These are phyloP conservation scores for Kwoniella dendrophila DNA, from an alignment of 768 basidiomycete species.

Conservation along the genomic window DNA sequence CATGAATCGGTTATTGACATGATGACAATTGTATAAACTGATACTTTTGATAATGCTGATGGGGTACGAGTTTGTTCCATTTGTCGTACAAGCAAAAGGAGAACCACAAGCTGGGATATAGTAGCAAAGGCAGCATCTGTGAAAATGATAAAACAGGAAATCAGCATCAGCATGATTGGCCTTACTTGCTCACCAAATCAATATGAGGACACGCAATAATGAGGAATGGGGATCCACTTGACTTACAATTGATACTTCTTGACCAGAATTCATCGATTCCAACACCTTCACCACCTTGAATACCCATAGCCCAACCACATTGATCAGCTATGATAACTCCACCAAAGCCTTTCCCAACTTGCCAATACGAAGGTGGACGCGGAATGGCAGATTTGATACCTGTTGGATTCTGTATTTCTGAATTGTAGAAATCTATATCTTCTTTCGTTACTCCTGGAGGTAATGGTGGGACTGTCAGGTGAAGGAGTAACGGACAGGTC, in stretches of 20 bases:
- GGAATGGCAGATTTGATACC: constrained; percentile 37
- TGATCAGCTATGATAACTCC: constrained; percentile 75
- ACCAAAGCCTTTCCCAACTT: constrained; percentile 51
- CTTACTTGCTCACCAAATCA: not conserved
- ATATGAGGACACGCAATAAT: not conserved
- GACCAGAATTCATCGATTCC: constrained; percentile 65
- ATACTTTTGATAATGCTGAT: constrained; percentile 74
- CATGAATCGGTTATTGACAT: constrained; percentile 80
- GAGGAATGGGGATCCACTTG: not conserved
- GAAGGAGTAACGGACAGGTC: constrained; percentile 42
- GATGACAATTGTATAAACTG: constrained; percentile 77
- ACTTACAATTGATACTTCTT: constrained; percentile 68
- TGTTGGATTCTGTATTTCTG: constrained; percentile 44
- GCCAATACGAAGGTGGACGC: constrained; percentile 43
- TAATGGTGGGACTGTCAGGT: constrained; percentile 46
- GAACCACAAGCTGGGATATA: constrained; percentile 67
- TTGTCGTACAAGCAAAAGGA: constrained; percentile 73
- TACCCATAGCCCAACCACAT: constrained; percentile 74
- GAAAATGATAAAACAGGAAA: not conserved
- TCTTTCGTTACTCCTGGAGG: constrained; percentile 25
- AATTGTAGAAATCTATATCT: constrained; percentile 42
- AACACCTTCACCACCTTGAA: constrained; percentile 69
- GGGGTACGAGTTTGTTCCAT: constrained; percentile 75
- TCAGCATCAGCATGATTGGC: not conserved
- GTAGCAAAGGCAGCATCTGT: constrained; percentile 74